Base-by-base conservation (phyloP, 495 filamentous ascomycete species). In the Chaetomidium leptoderma region DNA sequence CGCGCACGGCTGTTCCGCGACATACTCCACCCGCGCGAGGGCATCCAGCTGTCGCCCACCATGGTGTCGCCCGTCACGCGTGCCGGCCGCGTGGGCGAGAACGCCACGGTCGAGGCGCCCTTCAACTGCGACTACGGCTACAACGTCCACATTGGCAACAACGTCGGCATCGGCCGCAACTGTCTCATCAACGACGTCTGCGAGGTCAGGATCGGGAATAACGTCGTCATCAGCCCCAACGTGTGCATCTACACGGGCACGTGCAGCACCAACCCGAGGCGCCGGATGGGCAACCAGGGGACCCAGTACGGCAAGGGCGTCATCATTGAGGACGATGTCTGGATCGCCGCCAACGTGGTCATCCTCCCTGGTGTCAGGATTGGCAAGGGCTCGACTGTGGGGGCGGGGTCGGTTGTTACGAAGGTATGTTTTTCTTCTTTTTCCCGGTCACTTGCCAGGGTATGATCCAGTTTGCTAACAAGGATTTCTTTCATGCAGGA, bases 81-180 rank as follows among this genome's bases (percentile, higher is more conserved):
- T 58, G 63, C 76, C 5, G 87, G 88, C n/a, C 79, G 80, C 32
- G 84, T 95, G 19, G 90, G 90, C 21, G 80, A 86, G 39, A 83
- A 88, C 48, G 86, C 88, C 8, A 79, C 84, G 37, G 89, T 98
- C 39, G 91, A 97, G 58, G 85, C 89, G 3, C 92, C 93, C 13
- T 97, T 98, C 69, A 86, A 78, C 35, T 97, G 93, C 70, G 91
- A 96, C 65, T 98, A 97, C 65, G 93, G 93, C 2, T 96, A 96
- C 66, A 97, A 98, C 64, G 88, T 97, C 62, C 80, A 81, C 36
- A 86, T 98, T 59, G 93, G 89, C 23, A 88, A 92, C 63, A 85
- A 93, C 65, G 90, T 93, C 7, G 81, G 86, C 60, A 91, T 98
- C 57, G 89, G 88, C 10, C 81, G 88, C 45, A 90, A 91, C 62